A percentile compares a stretch with the other conserved stretches of the same genome.
Evolutionary conservation across 495 filamentous ascomycete genomes (phyloP).

Genomic region (Podospora conica): DNA sequence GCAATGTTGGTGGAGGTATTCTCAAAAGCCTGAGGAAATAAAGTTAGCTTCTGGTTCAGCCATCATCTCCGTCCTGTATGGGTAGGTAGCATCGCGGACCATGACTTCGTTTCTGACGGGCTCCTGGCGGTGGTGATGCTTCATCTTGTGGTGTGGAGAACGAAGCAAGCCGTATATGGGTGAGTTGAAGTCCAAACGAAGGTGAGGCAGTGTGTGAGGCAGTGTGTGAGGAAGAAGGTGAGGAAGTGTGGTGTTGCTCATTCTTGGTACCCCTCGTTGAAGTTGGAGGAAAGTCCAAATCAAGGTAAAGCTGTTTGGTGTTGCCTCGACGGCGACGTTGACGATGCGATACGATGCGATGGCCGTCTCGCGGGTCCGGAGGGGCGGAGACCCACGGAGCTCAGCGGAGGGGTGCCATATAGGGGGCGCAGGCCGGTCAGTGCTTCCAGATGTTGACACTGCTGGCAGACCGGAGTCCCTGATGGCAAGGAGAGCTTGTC

Average conservation of each 20-base stretch:
- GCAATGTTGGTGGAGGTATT: conserved; percentile 98
- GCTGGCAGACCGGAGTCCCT: neutral
- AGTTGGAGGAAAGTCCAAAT: too few relatives aligned
- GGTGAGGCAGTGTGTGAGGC: too few relatives aligned
- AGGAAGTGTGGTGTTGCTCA: neutral
- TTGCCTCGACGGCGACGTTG: too few relatives aligned
- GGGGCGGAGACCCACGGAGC: neutral
- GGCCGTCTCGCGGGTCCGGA: neutral
- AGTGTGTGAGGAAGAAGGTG: too few relatives aligned
- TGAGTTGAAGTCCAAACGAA: neutral
- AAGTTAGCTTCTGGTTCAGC: neutral
- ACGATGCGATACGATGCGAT: neutral
- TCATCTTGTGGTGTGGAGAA: neutral
- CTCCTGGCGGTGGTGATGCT: neutral
- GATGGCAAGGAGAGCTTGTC: neutral
- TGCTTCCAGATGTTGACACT: neutral
- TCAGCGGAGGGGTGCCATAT: neutral
- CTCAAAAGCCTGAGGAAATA: conserved; percentile 76
- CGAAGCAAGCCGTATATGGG: neutral
- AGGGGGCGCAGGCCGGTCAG: neutral
- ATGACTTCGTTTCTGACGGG: neutral
- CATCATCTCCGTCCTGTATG: neutral
- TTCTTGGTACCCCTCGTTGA: neutral
- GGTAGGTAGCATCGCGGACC: neutral
- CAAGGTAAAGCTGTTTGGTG: too few relatives aligned